These are phyloP conservation scores for Ganoderma lingzhi DNA, from an alignment of 1,284 basidiomycete species.

Conservation along the genomic window DNA sequence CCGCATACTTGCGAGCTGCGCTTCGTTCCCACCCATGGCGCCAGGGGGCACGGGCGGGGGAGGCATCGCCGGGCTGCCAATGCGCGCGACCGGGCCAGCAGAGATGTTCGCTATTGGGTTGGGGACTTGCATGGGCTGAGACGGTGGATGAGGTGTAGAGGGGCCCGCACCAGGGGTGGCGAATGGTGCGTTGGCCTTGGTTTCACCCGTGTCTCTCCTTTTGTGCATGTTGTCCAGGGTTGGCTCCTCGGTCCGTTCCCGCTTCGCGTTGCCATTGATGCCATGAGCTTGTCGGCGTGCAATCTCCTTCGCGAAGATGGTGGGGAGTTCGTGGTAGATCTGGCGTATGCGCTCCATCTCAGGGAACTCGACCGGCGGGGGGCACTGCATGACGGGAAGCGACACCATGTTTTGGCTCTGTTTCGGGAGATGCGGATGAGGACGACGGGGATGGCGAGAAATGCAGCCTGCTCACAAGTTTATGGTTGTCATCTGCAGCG, in stretches of 20 bases:
- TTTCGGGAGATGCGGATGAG: neutral
- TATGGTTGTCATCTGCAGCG: constrained; percentile 61
- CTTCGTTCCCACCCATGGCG: constrained; percentile 38
- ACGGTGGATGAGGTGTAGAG: constrained; percentile 29
- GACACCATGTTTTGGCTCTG: constrained; percentile 41
- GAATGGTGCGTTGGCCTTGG: constrained; percentile 44
- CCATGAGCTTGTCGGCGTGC: constrained; percentile 52
- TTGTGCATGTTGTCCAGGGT: constrained; percentile 53
- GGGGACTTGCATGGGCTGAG: constrained; percentile 19
- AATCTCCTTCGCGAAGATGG: constrained; percentile 70
- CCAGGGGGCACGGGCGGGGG: constrained; percentile 39
- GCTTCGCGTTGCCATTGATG: constrained; percentile 55
- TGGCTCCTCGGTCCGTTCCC: constrained; percentile 65
- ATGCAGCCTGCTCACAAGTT: constrained; percentile 48
- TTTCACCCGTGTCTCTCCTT: constrained; percentile 76
- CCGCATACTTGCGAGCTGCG: constrained; percentile 46
- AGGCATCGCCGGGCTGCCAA: constrained; percentile 38
- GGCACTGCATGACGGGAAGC: constrained; percentile 65
- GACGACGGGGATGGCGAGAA: neutral
- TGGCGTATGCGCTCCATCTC: constrained; percentile 66
- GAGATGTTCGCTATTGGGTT: constrained; percentile 18
- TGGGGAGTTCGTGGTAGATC: constrained; percentile 67
- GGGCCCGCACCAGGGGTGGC: constrained; percentile 34
- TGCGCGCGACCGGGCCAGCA: constrained; percentile 33
- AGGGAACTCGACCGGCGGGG: constrained; percentile 57